Evolutionary conservation across 2,329 filamentous ascomycete genomes (phyloP), one percentile per base, ranked within the genome.

Genomic region (Sarocladium strictum): DNA sequence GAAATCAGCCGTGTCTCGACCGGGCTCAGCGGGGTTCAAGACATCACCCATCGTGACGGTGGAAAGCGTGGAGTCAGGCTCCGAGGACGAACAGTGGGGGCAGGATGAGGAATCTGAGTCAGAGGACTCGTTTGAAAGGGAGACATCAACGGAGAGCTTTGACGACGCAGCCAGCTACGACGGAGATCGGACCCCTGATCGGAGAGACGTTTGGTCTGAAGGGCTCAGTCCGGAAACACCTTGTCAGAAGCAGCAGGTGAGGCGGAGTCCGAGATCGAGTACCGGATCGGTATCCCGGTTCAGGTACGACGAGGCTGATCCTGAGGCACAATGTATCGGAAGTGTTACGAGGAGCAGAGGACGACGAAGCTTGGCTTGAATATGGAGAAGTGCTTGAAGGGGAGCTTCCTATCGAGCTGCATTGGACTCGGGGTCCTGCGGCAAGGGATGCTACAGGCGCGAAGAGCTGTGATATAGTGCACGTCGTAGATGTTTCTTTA

Each of bases 161-260:
- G 35, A 38, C 24, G 41, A 45, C 41, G 41, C 41, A 27, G 41
- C 41, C 21, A 45, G 41, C 41, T 45, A 23, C 21, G 41, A 45
- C 24, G 19, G 41, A 45, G 7, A 45, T 45, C 11, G 24, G n/a
- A 45, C 41, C n/a, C 41, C 41, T n/a, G 41, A 45, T 27, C 41
- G 24, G 41, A 45, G 11, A 23, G 41, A 45, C 6, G 24, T 23
- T 6, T 45, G 11, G 21, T 23, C 24, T 19, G 41, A 45, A 19
- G 12, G 11, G n/a, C 41, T 45, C n/a, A 45, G 41, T 19, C 41
- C 19, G 41, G 11, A 6, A 14, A 45, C 41, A 19, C 41, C 41
- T 10, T 45, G 41, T 45, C 9, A 5, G 41, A 5, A 45, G 41
- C 21, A 45, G 24, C 41, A 45, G 41, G n/a, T n/a, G n/a, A 45